Base-by-base conservation (phyloP, 768 basidiomycete genomes). In the Paxillus involutus region DNA sequence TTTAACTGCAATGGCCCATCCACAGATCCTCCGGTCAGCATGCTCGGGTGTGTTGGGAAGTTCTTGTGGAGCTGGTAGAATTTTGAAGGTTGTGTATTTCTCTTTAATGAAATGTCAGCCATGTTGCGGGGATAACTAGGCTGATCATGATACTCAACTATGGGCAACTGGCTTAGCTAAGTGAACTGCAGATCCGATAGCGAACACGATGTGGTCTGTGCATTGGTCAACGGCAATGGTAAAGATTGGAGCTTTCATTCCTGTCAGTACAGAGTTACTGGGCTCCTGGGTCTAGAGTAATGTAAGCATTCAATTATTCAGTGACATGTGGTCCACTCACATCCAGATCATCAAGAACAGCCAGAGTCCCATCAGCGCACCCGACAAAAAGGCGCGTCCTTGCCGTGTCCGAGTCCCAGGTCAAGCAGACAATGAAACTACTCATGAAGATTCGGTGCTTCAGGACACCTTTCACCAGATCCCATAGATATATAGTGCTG, bases 401-500 rank as follows among this genome's bases (percentile, higher is more conserved):
- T 21, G 13, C 6, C 17, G 39, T 4, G 4, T 10, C 30, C n/a
- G n/a, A n/a, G 30, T 54, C 46, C 52, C 52, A 54, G 24, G 46
- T 40, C n/a, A 54, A 17, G 40, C 46, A n/a, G 40, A 47, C 24
- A 24, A 54, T 46, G 14, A 37, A 5, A 43, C 45, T 43, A 10
- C 29, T 29, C 33, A 54, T 29, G 40, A 48, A 16, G 37, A 48
- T 44, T 11, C 30, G 29, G 35, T 48, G 26, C 36, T 47, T 41
- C 21, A 48, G 24, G 17, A 39, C 30, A 29, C 52, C 52, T 5
- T 19, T 40, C 3, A 47, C 11, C 13, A 32, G 46, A 8, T 54
- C 46, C 51, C 51, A 57, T 33, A 57, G 42, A 33, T 42, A 48
- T 11, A 57, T 19, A 8, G 19, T 44, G 24, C 46, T 45, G 45